Conservation (phyloP, 2,329 filamentous ascomycete species). For the Fusarium coicis region DNA sequence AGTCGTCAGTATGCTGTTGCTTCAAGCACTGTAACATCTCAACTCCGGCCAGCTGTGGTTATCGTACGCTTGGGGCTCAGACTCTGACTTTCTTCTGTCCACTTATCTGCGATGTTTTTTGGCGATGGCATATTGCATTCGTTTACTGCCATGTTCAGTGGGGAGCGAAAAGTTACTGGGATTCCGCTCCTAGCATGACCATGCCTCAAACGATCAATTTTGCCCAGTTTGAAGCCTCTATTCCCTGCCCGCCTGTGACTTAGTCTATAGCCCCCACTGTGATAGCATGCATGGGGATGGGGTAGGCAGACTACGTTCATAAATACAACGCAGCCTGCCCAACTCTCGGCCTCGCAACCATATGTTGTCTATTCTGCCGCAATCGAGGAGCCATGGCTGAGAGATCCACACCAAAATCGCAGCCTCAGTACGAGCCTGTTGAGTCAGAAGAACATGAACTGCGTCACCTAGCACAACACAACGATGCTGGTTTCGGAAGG, state of each 20-base stretch:
- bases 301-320: neutral
- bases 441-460: conserved; percentile 13
- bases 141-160: neutral
- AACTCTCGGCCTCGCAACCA: neutral
- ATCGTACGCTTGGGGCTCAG: too few relatives aligned
- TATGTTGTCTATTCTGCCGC: neutral
- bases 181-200: neutral
- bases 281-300: neutral
- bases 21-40: neutral
- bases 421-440: conserved; percentile 32
- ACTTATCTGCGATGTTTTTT: neutral
- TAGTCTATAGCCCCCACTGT: neutral
- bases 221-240: neutral
- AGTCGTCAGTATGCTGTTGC: neutral
- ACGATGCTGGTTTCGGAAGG: neutral
- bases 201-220: neutral
- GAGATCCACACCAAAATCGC: neutral
- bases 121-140: too few relatives aligned
- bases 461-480: neutral
- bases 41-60: neutral
- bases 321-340: neutral
- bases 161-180: neutral
- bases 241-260: neutral
- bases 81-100: neutral
- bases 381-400: neutral